These are phyloP conservation scores for Onygena corvina DNA, from an alignment of 2,329 filamentous ascomycete genomes.

Conservation along the genomic window DNA sequence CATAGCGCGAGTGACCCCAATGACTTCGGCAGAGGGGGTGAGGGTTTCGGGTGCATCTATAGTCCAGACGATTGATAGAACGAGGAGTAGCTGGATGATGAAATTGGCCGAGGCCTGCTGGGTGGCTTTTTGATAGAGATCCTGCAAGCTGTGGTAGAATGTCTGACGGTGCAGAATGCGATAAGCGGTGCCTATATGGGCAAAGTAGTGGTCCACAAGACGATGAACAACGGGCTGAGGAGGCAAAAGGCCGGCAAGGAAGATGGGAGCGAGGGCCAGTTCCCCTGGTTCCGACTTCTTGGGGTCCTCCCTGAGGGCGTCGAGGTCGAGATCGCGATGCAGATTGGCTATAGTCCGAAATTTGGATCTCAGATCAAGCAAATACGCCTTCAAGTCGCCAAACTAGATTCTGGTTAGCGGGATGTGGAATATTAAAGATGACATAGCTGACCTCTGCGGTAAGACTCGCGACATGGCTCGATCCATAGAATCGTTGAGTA, in stretches of 20 bases:
- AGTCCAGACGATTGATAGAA: slow-evolving; percentile 31
- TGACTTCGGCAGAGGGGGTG: not conserved
- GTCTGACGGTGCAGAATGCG: slow-evolving; percentile 32
- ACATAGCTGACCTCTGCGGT: slow-evolving; percentile 27
- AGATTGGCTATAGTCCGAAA: slow-evolving; percentile 27
- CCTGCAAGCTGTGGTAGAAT: slow-evolving; percentile 29
- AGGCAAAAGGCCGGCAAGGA: slow-evolving; percentile 27
- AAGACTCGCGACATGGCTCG: slow-evolving; percentile 30
- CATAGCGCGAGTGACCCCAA: slow-evolving; percentile 17
- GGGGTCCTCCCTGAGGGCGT: slow-evolving; percentile 20
- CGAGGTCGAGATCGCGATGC: slow-evolving; percentile 24
- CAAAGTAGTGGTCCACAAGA: slow-evolving; percentile 29
- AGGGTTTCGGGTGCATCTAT: slow-evolving; percentile 7
- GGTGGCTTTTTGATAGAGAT: slow-evolving; percentile 26
- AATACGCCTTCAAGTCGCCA: slow-evolving; percentile 27
- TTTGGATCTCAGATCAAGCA: slow-evolving; percentile 28
- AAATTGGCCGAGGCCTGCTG: slow-evolving; percentile 23
- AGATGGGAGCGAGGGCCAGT: slow-evolving; percentile 21
- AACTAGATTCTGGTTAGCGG: slow-evolving; percentile 22
- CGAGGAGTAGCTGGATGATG: slow-evolving; percentile 28
- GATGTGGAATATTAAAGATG: not conserved
- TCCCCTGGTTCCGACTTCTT: slow-evolving; percentile 23
- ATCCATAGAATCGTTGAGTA: slow-evolving; percentile 33
- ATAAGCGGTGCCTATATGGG: slow-evolving; percentile 30
- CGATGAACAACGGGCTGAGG: slow-evolving; percentile 27